Conservation (phyloP, 306 rosid genomes). For the Vigna angularis region DNA sequence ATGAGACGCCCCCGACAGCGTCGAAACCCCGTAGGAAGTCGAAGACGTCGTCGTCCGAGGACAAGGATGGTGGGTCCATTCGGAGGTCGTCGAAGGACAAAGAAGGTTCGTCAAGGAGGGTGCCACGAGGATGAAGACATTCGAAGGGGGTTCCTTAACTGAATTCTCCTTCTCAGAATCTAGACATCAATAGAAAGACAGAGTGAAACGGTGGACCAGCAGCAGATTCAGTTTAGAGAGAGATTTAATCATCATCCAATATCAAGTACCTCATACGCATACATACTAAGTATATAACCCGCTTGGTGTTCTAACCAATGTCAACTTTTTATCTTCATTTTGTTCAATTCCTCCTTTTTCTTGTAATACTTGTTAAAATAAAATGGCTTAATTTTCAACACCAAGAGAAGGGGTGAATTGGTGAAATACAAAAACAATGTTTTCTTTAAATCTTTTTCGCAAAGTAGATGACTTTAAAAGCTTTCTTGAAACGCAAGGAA, state of each 20-base stretch:
- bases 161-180: conserved; percentile 52
- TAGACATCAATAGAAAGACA: conserved; percentile 1
- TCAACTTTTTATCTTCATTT: not conserved
- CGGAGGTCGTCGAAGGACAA: conserved; percentile 15
- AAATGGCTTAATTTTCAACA: no score
- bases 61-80: not conserved
- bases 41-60: conserved; percentile 56
- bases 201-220: not conserved
- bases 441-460: no score
- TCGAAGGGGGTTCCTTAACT: conserved; percentile 63
- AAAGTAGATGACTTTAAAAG: no score
- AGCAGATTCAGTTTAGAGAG: conserved; percentile 36
- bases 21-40: conserved; percentile 61
- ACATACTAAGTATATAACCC: not conserved
- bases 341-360: not conserved
- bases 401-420: no score
- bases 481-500: no score
- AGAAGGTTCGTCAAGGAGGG: conserved; percentile 48
- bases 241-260: conserved; percentile 16
- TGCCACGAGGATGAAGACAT: conserved; percentile 43
- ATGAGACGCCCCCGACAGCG: conserved; percentile 38
- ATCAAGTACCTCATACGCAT: not conserved
- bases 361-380: not conserved
- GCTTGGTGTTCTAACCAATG: not conserved
- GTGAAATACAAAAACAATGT: no score